Conservation (phyloP, 192 early-diverging fungal genomes). For the Podila epicladia region DNA sequence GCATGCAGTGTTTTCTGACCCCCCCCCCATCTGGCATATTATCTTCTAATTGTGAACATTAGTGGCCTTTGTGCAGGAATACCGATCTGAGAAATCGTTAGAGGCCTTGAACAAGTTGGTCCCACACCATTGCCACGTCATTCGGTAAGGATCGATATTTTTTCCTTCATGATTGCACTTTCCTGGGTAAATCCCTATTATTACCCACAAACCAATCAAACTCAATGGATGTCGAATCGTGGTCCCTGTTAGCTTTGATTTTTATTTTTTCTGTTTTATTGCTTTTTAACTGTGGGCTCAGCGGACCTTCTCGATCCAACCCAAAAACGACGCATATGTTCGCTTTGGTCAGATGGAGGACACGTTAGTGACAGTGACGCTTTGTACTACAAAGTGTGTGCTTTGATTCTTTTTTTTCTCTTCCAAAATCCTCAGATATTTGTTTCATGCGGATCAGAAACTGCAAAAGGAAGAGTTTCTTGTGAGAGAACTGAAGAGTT, state of each 20-base stretch:
- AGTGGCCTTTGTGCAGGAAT: slow-evolving; percentile 93
- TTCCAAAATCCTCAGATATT: no score
- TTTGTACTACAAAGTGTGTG: no score
- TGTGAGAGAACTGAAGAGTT: no score
- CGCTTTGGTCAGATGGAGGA: background rate
- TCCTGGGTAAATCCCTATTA: background rate
- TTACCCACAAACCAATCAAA: background rate
- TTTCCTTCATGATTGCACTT: background rate
- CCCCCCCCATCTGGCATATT: background rate
- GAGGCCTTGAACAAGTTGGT: slow-evolving; percentile 87
- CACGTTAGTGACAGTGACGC: no score
- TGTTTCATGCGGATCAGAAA: no score
- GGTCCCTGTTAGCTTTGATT: background rate
- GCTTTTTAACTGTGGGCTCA: slow-evolving; percentile 2
- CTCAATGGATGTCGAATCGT: no score
- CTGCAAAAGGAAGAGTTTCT: no score
- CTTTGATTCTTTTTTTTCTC: background rate
- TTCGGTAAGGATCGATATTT: slow-evolving; percentile 59
- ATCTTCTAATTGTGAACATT: background rate
- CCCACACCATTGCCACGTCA: slow-evolving; percentile 87
- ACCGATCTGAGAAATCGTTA: slow-evolving; percentile 84
- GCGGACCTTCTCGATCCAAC: slow-evolving; percentile 5
- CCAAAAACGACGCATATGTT: background rate
- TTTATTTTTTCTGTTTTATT: slow-evolving; percentile 6
- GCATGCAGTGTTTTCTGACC: background rate